phyloP scores from a whole-genome alignment of 164 flowering plant species.

The Vitis rupestris region DNA sequence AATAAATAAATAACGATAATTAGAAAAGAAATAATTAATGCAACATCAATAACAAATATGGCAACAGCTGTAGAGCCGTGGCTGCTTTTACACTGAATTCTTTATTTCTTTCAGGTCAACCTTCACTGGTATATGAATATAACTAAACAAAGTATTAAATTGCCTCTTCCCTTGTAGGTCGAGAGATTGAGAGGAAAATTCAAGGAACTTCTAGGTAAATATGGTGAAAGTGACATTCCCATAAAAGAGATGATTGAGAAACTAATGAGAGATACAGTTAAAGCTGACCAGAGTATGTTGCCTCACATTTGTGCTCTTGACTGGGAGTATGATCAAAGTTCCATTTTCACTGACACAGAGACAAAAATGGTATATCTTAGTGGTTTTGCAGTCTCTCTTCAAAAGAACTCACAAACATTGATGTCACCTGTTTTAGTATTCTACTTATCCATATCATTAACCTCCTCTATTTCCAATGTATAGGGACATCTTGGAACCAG shows the following conservation, averaged over 20 bases:
- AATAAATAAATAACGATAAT: no score
- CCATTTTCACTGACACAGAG: constrained; percentile 51
- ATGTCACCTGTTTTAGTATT: background rate
- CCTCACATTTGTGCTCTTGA: constrained; percentile 45
- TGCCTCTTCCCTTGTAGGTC: constrained; percentile 26
- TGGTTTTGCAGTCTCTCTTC: background rate
- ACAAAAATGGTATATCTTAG: constrained; percentile 48
- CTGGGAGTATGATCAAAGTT: constrained; percentile 48
- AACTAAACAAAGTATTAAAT: no score
- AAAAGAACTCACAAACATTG: no score
- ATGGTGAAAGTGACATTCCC: constrained; percentile 29
- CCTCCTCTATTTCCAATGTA: background rate
- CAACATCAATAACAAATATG: no score
- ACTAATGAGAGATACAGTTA: constrained; percentile 47
- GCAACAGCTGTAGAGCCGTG: no score
- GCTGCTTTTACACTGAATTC: no score
- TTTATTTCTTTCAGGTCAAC: background rate
- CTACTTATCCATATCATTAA: background rate
- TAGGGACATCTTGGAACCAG: constrained; percentile 72
- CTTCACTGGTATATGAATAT: background rate
- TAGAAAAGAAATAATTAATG: no score
- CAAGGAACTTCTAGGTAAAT: constrained; percentile 30
- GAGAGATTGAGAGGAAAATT: constrained; percentile 36
- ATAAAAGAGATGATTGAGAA: constrained; percentile 37
- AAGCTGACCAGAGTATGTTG: constrained; percentile 42